phyloP scores from a whole-genome alignment of 805 yeast species.

The Blastobotrys attinorum region DNA sequence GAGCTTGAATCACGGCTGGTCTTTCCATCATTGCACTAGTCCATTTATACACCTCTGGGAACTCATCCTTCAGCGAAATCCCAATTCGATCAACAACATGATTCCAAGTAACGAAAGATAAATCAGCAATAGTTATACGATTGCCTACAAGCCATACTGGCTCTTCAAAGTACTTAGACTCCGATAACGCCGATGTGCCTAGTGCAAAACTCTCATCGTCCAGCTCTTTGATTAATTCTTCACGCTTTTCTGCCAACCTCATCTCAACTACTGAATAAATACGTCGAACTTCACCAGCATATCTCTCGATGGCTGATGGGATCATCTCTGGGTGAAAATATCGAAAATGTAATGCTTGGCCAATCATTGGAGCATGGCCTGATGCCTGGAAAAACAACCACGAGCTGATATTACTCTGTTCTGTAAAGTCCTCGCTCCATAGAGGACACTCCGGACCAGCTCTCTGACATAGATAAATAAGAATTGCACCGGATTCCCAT shows the following conservation, averaged over 20 bases:
- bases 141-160: conserved; percentile 96
- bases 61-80: conserved; percentile 70
- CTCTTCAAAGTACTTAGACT: conserved; percentile 78
- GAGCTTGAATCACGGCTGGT: conserved; percentile 82
- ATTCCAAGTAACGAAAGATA: conserved; percentile 94
- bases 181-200: conserved; percentile 81
- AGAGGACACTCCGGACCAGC: conserved; percentile 58
- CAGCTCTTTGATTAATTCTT: conserved; percentile 79
- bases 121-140: conserved; percentile 70
- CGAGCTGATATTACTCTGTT: conserved; percentile 74
- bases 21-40: conserved; percentile 92
- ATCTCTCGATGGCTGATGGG: conserved; percentile 83
- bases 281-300: conserved; percentile 85
- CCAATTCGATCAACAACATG: conserved; percentile 92
- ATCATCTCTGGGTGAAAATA: conserved; percentile 82
- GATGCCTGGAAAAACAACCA: conserved; percentile 95
- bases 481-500: conserved; percentile 95
- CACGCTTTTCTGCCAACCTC: conserved; percentile 90
- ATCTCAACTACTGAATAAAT: conserved; percentile 92
- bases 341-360: conserved; percentile 90
- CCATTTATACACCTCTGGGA: conserved; percentile 92
- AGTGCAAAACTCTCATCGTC: conserved; percentile 82
- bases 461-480: conserved; percentile 64
- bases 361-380: conserved; percentile 98
- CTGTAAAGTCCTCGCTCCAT: conserved; percentile 71